Evolutionary conservation across 1,284 basidiomycete species (phyloP).

Genomic region (Marasmius sp.): DNA sequence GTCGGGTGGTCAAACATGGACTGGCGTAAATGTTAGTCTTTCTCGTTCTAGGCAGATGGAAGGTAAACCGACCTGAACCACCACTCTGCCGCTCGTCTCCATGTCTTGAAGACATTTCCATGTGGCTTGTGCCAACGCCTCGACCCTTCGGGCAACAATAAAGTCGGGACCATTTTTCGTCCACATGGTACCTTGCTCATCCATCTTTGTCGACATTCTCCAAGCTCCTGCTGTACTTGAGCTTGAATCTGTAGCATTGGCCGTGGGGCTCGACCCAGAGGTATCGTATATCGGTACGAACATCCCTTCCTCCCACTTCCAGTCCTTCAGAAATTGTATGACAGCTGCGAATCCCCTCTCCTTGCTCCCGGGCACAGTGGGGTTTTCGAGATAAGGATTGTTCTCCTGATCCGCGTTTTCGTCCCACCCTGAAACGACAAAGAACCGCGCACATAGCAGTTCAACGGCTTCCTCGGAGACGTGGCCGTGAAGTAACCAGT

Average conservation of each 20-base stretch:
- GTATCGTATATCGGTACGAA: conserved; percentile 58
- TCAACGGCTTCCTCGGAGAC: conserved; percentile 82
- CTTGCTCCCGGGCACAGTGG: conserved; percentile 60
- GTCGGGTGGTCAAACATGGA: conserved; percentile 83
- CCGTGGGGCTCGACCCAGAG: background rate
- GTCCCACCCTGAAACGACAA: conserved; percentile 43
- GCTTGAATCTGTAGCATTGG: conserved; percentile 3
- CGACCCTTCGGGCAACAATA: conserved; percentile 71
- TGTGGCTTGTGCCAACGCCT: conserved; percentile 73
- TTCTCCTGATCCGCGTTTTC: conserved; percentile 30
- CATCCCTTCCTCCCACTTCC: conserved; percentile 79
- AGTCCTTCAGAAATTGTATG: conserved; percentile 75
- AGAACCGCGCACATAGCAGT: conserved; percentile 74
- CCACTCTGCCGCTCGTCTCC: conserved; percentile 41
- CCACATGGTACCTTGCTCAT: conserved; percentile 78
- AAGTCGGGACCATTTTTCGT: conserved; percentile 62
- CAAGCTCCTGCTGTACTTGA: conserved; percentile 58
- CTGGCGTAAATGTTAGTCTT: conserved; percentile 35
- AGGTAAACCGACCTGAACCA: conserved; percentile 48
- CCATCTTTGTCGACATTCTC: conserved; percentile 81
- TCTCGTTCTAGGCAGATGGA: background rate
- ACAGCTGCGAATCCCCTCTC: conserved; percentile 83
- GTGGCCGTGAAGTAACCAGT: conserved; percentile 79
- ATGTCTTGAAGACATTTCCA: conserved; percentile 47
- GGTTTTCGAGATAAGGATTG: conserved; percentile 23